Evolutionary conservation across 2,329 filamentous ascomycete species (phyloP), one percentile per base, ranked within the genome.

Genomic region (Colletotrichum brevisporum): DNA sequence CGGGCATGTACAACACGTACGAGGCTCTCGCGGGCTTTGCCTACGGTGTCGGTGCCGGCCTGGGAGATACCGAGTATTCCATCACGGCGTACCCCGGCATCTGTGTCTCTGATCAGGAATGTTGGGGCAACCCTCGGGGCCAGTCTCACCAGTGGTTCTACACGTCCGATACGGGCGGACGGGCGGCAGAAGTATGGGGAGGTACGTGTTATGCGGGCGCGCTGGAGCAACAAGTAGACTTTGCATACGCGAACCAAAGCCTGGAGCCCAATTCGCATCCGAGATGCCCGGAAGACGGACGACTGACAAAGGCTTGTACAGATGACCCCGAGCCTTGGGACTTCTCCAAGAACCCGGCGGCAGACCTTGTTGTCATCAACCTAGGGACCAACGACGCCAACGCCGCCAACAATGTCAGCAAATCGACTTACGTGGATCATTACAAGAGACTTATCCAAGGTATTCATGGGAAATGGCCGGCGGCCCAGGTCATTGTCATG

Each of bases 31-130:
- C 85, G 0, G 85, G 85, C 21, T 90, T 86, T 75, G 83, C 84
- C 1, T 90, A 87, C 76, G 83, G 84, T 16, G 83, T 89, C 16
- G 85, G 83, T 2, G 85, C 84, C 5, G 88, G 88, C 0, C 76
- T 91, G 1, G 89, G 88, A 3, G 83, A 88, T 50, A 86, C 85
- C 3, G 88, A 91, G 72, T 89, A 86, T 73, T 83, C 82, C 18
- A 83, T 90, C 50, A 89, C 86, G 0, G 86, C 85, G 0, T 89
- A 88, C 67, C 87, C 88, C 0, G 88, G 88, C 5, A 88, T 89
- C 56, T 90, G 88, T 71, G 80, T 88, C 2, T 79, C 82, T 16
- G 87, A 90, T 71, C 81, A 86, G 63, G 74, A 85, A 56, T 90
- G 88, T 76, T 90, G 84, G 78, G 86, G 86, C 4, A 84, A 84